Evolutionary conservation across 768 basidiomycete species (phyloP).

Genomic region (Phylloporus arenicola): DNA sequence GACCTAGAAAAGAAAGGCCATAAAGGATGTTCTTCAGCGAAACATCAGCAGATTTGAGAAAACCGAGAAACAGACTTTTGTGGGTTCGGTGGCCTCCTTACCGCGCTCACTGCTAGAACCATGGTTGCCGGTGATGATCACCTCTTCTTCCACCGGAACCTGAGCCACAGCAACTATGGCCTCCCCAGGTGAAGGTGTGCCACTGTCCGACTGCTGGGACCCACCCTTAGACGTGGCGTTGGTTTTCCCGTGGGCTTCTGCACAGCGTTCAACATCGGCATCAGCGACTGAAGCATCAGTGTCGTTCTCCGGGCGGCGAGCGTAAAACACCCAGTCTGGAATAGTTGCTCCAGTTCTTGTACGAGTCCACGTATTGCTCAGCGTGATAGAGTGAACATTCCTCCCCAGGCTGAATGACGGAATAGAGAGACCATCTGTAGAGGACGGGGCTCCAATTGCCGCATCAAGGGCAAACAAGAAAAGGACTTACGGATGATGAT

Average conservation of each 20-base stretch:
- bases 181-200: neutral
- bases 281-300: neutral
- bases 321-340: conserved; percentile 45
- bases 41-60: neutral
- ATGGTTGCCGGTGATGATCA: neutral
- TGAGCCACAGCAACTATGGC: neutral
- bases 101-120: neutral
- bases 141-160: neutral
- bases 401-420: conserved; percentile 58
- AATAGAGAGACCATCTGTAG: conserved; percentile 61
- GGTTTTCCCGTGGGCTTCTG: neutral
- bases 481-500: conserved; percentile 70
- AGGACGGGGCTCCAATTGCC: neutral
- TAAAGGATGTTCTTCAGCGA: conserved; percentile 13
- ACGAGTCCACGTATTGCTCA: conserved; percentile 40
- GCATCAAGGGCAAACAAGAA: neutral
- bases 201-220: neutral
- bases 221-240: neutral
- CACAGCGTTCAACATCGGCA: conserved; percentile 22
- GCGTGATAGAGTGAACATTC: conserved; percentile 40
- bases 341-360: conserved; percentile 22
- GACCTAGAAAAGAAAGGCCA: conserved; percentile 12
- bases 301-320: conserved; percentile 21
- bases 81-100: neutral
- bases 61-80: conserved; percentile 20